Evolutionary conservation across 352 stramenopile genomes (phyloP), one percentile per base, ranked within the genome.

Genomic region (Phytophthora syringae): DNA sequence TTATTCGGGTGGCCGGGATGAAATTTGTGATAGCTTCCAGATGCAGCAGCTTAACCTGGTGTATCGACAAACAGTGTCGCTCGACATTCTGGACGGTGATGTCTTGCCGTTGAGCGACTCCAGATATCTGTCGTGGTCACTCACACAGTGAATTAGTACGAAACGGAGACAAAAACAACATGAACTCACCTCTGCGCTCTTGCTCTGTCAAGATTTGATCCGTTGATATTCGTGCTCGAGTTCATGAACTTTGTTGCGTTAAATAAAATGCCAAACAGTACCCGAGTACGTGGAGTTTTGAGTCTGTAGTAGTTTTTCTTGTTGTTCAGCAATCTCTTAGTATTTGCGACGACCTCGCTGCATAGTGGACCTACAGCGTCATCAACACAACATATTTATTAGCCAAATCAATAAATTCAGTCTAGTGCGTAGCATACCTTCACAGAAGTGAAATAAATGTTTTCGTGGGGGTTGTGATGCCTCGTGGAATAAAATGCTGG

Each of bases 301-400:
- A 67, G 2, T 3, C 7, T 9, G 50, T 67, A 67, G 40, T 56
- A 51, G 44, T 60, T 52, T 37, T 36, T 47, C 24, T 67, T 67
- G 24, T 67, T 39, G 30, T 52, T 15, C 9, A 63, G 42, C 13
- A 63, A 37, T 13, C 7, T 9, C 11, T 63, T 24, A 0, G 44
- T n/a, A 42, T 28, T 37, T 2, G 9, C 32, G 0, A 52, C 55
- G 15, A 21, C 34, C 18, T 50, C 36, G 13, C 45, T 63, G 9
- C 20, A 43, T 15, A 63, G 21, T 13, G 34, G 44, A 18, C 34
- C 55, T 63, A 44, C 32, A 39, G 12, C 12, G 7, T 9, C 32
- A 16, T 12, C 32, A 12, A 39, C 32, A 39, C 7, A 39, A 39
- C 32, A 39, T n/a, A 32, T 32, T 32, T 9, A 32, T 32, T 32